Evolutionary conservation across 345 rosid species (phyloP).

Genomic region (Alliaria petiolata): DNA sequence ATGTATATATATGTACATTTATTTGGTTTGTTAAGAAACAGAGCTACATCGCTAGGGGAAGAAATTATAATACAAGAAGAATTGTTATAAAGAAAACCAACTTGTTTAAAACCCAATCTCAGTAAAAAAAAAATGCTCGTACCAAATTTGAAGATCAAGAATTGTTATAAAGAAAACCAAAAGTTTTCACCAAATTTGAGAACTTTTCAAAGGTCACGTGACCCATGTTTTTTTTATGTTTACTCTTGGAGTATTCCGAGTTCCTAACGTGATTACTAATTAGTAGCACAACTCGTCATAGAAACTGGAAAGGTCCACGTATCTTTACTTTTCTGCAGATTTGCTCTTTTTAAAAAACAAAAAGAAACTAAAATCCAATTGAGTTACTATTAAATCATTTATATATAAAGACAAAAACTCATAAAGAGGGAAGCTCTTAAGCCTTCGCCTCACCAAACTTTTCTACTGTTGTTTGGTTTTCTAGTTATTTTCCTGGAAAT

Average conservation of each 20-base stretch:
- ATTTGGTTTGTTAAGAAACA: no score
- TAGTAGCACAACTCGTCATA: background rate
- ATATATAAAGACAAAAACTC: background rate
- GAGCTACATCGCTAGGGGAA: no score
- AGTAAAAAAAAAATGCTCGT: no score
- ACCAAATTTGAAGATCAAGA: no score
- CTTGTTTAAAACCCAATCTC: no score
- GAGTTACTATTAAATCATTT: background rate
- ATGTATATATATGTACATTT: no score
- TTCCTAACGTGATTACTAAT: background rate
- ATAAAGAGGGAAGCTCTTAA: background rate
- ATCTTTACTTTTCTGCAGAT: background rate
- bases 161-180: no score
- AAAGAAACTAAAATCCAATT: background rate
- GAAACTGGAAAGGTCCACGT: conserved; percentile 1
- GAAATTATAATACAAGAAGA: no score
- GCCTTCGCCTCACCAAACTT: background rate
- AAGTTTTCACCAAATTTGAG: background rate
- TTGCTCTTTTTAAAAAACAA: background rate
- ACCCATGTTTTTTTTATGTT: background rate
- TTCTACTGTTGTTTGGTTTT: no score
- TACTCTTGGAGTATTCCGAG: background rate
- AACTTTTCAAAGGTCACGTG: background rate
- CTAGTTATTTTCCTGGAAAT: background rate
- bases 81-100: no score